phyloP scores from a whole-genome alignment of 2,329 filamentous ascomycete genomes.

The Colletotrichum tofieldiae region DNA sequence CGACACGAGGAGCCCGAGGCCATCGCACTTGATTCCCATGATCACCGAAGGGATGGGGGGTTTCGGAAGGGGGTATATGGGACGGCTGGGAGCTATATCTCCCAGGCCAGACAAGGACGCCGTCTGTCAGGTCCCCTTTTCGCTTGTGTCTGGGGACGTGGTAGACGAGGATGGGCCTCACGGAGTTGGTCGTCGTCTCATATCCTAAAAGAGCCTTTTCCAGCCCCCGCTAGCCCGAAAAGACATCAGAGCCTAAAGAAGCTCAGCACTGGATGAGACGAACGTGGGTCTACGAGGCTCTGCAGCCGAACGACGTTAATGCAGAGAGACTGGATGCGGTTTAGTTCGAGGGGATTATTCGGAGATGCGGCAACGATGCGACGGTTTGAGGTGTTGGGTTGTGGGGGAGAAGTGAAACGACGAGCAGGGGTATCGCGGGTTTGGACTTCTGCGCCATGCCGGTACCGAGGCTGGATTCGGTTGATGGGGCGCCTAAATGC shows the following conservation, averaged over 20 bases:
- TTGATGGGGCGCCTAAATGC: not conserved
- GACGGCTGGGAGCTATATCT: not conserved
- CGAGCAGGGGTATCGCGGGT: conserved; percentile 3
- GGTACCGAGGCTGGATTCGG: not conserved
- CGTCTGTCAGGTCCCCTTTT: not conserved
- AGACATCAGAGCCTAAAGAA: conserved; percentile 2
- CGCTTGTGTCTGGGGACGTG: not conserved
- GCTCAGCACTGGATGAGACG: conserved; percentile 33
- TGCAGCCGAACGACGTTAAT: not conserved
- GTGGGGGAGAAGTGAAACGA: conserved; percentile 10
- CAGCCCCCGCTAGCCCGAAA: not conserved
- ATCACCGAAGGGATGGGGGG: conserved; percentile 10
- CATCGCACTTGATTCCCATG: conserved; percentile 19
- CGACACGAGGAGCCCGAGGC: conserved; percentile 18
- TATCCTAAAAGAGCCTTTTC: not conserved
- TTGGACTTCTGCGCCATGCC: not conserved
- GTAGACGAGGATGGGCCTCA: not conserved
- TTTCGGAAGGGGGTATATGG: conserved; percentile 4
- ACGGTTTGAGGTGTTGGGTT: conserved; percentile 4
- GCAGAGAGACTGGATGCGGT: not conserved
- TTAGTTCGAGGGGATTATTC: not conserved
- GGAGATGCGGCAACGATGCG: conserved; percentile 20
- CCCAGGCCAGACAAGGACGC: not conserved
- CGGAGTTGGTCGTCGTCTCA: conserved; percentile 3
- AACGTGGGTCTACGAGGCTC: conserved; percentile 32